Evolutionary conservation across 805 yeast genomes (phyloP).

Genomic region (Phaffomyces thermotolerans): DNA sequence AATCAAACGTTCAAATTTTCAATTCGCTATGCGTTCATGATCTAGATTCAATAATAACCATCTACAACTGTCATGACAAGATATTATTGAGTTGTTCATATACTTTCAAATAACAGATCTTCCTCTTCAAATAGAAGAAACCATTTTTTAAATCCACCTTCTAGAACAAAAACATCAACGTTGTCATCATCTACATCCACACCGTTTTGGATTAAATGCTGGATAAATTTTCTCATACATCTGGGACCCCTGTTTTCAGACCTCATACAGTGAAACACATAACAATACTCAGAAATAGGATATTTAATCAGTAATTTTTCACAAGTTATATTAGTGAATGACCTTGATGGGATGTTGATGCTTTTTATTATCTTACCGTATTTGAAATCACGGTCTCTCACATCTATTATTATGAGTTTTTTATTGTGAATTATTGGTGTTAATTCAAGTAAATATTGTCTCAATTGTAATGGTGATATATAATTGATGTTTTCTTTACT

Average conservation of each 20-base stretch:
- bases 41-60: too few species aligned
- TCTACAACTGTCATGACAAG: too few species aligned
- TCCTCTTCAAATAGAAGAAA: slow-evolving; percentile 13
- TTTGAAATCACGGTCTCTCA: slow-evolving; percentile 13
- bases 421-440: not conserved
- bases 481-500: not conserved
- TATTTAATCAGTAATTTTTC: slow-evolving; percentile 1
- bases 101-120: slow-evolving; percentile 5
- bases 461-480: not conserved
- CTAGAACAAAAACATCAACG: slow-evolving; percentile 13
- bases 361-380: slow-evolving; percentile 11
- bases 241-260: slow-evolving; percentile 18
- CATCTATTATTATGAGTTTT: slow-evolving; percentile 14
- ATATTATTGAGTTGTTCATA: too few species aligned
- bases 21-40: too few species aligned
- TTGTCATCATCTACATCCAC: not conserved
- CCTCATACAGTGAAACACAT: slow-evolving; percentile 22
- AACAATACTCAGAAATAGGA: slow-evolving; percentile 2
- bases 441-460: not conserved
- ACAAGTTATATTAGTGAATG: slow-evolving; percentile 3
- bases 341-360: slow-evolving; percentile 10
- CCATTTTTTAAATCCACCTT: slow-evolving; percentile 22
- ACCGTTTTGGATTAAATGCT: slow-evolving; percentile 1
- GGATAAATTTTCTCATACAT: slow-evolving; percentile 9
- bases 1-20: too few species aligned